These are phyloP conservation scores for Volvariella volvacea DNA, from an alignment of 1,284 basidiomycete genomes.

Conservation along the genomic window DNA sequence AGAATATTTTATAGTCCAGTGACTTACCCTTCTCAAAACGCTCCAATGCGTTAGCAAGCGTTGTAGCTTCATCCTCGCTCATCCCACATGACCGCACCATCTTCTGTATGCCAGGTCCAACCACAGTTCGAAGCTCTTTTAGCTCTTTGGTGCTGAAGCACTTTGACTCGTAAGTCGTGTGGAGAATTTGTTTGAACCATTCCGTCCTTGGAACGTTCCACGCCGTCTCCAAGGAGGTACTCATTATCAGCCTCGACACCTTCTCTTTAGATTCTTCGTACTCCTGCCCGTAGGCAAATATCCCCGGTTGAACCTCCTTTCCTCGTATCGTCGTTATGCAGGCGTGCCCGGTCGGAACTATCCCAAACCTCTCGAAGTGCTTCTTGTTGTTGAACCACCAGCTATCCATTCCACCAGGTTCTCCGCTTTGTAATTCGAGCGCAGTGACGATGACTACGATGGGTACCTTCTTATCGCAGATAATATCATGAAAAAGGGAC, in stretches of 20 bases:
- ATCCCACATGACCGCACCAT: conserved; percentile 11
- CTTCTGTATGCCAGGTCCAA: conserved; percentile 10
- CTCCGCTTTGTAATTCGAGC: conserved; percentile 27
- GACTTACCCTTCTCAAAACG: too few relatives aligned
- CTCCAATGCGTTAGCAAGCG: too few relatives aligned
- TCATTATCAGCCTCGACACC: conserved; percentile 11
- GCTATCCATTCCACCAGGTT: conserved; percentile 30
- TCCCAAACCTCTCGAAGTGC: conserved; percentile 22
- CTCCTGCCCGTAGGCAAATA: conserved; percentile 13
- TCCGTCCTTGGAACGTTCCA: conserved; percentile 11
- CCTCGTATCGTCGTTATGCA: conserved; percentile 31
- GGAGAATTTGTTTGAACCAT: conserved; percentile 11
- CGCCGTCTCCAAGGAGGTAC: conserved; percentile 4
- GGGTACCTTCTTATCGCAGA: conserved; percentile 31
- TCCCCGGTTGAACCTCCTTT: conserved; percentile 6
- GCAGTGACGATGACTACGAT: conserved; percentile 32
- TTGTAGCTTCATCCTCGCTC: conserved; percentile 12
- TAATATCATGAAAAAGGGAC: conserved; percentile 29
- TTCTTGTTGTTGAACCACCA: conserved; percentile 32
- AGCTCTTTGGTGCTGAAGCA: too few relatives aligned
- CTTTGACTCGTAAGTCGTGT: conserved; percentile 9
- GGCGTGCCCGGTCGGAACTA: conserved; percentile 26
- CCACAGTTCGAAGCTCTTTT: conserved; percentile 2
- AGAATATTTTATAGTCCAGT: too few relatives aligned
- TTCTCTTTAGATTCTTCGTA: conserved; percentile 17